These are phyloP conservation scores for Endogone sp. DNA, from an alignment of 192 early-diverging fungal genomes.

Conservation along the genomic window DNA sequence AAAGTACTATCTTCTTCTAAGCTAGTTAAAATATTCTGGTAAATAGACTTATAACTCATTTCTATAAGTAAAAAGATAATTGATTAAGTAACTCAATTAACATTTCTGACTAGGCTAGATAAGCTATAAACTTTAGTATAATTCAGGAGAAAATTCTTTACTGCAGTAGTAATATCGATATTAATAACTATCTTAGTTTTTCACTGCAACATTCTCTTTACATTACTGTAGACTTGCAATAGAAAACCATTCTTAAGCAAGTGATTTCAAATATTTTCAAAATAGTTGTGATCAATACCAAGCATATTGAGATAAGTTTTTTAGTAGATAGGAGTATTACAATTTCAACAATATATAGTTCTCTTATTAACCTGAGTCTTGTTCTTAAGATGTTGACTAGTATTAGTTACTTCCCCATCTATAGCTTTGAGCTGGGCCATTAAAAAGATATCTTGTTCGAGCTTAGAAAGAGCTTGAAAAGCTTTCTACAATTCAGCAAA, in stretches of 20 bases:
- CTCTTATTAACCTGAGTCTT: neutral
- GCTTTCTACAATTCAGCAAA: neutral
- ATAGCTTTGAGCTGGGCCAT: neutral
- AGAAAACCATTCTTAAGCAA: neutral
- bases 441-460: neutral
- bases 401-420: neutral
- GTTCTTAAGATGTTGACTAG: neutral
- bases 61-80: too few relatives aligned
- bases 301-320: neutral
- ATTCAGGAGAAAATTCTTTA: neutral
- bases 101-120: neutral
- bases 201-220: neutral
- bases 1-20: too few relatives aligned
- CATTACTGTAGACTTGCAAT: neutral
- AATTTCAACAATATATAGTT: neutral
- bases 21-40: too few relatives aligned
- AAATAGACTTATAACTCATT: too few relatives aligned
- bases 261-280: neutral
- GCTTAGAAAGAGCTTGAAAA: neutral
- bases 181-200: neutral
- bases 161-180: neutral
- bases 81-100: too few relatives aligned
- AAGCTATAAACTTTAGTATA: neutral
- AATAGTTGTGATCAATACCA: neutral
- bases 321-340: neutral